Evolutionary conservation across 2,329 filamentous ascomycete species (phyloP).

Genomic region (Sphaceloma murrayae): DNA sequence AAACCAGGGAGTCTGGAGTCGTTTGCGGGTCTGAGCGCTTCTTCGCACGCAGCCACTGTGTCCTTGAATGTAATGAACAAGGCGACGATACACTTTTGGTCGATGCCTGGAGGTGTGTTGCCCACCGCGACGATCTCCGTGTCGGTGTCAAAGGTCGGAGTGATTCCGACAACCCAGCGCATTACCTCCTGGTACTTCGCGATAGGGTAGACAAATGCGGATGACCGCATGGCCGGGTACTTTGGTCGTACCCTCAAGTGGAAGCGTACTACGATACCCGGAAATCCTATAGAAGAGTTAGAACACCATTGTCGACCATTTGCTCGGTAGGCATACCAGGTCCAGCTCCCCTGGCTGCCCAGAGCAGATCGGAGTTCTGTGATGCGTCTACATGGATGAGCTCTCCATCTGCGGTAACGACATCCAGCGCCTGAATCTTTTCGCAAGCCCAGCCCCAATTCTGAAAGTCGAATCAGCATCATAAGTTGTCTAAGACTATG

Average conservation of each 20-base stretch:
- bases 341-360: slow-evolving; percentile 42
- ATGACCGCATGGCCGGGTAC: slow-evolving; percentile 25
- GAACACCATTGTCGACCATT: not conserved
- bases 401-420: slow-evolving; percentile 39
- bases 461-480: slow-evolving; percentile 24
- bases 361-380: slow-evolving; percentile 41
- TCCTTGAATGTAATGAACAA: slow-evolving; percentile 37
- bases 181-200: slow-evolving; percentile 38
- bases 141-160: slow-evolving; percentile 29
- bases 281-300: slow-evolving; percentile 34
- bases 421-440: slow-evolving; percentile 37
- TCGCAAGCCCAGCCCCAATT: slow-evolving; percentile 50
- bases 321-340: slow-evolving; percentile 20
- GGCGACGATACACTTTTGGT: slow-evolving; percentile 29
- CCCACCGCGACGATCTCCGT: slow-evolving; percentile 37
- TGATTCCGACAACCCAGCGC: slow-evolving; percentile 37
- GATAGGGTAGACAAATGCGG: slow-evolving; percentile 41
- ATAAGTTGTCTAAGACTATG: too few species aligned
- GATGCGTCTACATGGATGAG: slow-evolving; percentile 30
- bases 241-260: slow-evolving; percentile 35
- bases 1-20: slow-evolving; percentile 32
- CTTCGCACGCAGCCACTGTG: slow-evolving; percentile 28
- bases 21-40: slow-evolving; percentile 32
- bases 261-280: slow-evolving; percentile 44
- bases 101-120: slow-evolving; percentile 25